phyloP scores from a whole-genome alignment of 148 eudicot species.

The Vaccinium macrocarpon region DNA sequence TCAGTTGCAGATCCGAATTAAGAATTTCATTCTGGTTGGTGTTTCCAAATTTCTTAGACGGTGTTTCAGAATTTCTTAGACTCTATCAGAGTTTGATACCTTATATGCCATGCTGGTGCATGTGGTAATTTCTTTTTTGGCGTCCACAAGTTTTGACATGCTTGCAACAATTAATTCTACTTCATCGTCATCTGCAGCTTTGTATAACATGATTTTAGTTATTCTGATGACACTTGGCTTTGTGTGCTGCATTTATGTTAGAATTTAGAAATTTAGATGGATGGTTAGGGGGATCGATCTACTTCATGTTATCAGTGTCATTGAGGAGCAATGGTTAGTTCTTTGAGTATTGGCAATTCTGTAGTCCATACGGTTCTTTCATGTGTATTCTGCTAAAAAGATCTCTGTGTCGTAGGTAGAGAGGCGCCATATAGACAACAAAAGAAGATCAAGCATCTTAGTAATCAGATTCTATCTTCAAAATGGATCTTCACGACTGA shows the following conservation, averaged over 20 bases:
- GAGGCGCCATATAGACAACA: constrained; percentile 76
- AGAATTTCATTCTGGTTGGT: background rate
- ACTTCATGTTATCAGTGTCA: background rate
- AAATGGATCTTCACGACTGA: constrained; percentile 63
- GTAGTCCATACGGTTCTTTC: background rate
- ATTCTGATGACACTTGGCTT: background rate
- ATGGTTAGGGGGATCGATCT: background rate
- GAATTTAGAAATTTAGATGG: background rate
- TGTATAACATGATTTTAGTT: background rate
- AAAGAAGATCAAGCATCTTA: constrained; percentile 63
- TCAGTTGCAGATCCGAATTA: background rate
- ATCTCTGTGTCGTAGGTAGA: constrained; percentile 60
- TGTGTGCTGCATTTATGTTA: background rate
- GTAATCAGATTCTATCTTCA: constrained; percentile 80
- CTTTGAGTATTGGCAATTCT: background rate
- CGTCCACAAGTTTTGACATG: constrained; percentile 1
- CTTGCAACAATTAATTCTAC: background rate
- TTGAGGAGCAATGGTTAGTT: background rate
- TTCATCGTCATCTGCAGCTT: background rate
- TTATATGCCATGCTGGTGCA: background rate
- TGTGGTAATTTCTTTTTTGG: background rate
- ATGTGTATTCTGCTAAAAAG: background rate
- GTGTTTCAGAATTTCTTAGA: background rate
- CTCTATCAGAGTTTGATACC: constrained; percentile 1
- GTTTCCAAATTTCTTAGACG: background rate